phyloP scores from a whole-genome alignment of 2,329 filamentous ascomycete genomes.

The Aphanoascus verrucosus region DNA sequence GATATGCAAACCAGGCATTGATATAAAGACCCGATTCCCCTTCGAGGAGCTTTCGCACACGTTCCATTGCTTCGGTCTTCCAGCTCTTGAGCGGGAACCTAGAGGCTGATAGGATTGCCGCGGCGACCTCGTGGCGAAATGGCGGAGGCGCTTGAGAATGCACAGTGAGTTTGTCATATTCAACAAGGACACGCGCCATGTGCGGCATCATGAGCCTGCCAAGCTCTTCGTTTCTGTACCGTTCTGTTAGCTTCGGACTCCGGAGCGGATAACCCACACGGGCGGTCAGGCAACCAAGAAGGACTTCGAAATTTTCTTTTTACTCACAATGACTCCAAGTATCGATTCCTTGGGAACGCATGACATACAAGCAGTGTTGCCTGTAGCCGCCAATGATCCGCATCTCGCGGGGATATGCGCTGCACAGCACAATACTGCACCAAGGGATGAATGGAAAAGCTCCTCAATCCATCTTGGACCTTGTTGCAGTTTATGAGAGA shows the following conservation, averaged over 20 bases:
- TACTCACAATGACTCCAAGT: constrained; percentile 7
- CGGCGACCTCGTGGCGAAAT: neutral
- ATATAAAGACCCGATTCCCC: constrained; percentile 1
- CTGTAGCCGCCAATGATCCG: constrained; percentile 6
- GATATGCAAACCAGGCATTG: constrained; percentile 5
- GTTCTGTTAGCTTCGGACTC: neutral
- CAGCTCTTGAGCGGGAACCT: neutral
- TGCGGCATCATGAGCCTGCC: neutral
- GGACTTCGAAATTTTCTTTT: neutral
- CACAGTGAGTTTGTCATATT: constrained; percentile 6
- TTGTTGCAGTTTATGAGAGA: constrained; percentile 15
- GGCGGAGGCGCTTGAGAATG: neutral
- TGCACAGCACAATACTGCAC: constrained; percentile 14
- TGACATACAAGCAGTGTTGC: constrained; percentile 9
- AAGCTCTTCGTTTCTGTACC: neutral
- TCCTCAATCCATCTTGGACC: constrained; percentile 12
- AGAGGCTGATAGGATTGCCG: constrained; percentile 4
- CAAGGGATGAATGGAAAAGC: constrained; percentile 15
- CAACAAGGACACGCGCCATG: neutral
- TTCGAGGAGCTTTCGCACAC: neutral
- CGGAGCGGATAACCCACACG: neutral
- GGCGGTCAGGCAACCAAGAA: neutral
- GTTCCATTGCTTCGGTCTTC: constrained; percentile 3
- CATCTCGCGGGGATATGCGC: neutral
- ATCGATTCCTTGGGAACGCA: constrained; percentile 9